Evolutionary conservation across 495 filamentous ascomycete genomes (phyloP).

Genomic region (Elasticomyces elasticus): DNA sequence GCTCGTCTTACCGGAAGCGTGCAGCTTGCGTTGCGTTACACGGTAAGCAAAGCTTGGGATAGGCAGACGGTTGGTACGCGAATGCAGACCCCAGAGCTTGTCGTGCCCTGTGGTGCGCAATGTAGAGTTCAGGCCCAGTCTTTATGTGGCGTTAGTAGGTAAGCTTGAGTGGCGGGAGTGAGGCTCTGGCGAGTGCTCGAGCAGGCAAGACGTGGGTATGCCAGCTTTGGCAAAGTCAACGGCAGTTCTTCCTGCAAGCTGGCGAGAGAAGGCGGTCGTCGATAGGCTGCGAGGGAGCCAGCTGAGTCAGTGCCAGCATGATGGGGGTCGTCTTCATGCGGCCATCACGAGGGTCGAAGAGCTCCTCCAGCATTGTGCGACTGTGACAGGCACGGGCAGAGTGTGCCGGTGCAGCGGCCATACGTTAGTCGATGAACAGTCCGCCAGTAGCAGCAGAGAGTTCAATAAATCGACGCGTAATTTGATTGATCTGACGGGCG

Average conservation of each 20-base stretch:
- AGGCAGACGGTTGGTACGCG: slow-evolving; percentile 1
- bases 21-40: slow-evolving; percentile 13
- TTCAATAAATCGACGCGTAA: neutral
- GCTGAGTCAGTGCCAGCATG: neutral
- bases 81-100: neutral
- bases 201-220: neutral
- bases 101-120: neutral
- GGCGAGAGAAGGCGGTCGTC: neutral
- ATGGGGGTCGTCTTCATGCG: neutral
- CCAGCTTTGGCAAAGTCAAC: neutral
- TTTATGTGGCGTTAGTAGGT: neutral
- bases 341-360: neutral
- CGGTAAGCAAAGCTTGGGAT: slow-evolving; percentile 1
- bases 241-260: neutral
- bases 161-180: neutral
- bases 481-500: neutral
- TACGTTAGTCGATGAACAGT: neutral
- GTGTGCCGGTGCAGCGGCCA: neutral
- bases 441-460: neutral
- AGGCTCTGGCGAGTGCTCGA: neutral
- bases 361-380: neutral
- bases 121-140: neutral
- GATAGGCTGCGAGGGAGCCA: neutral
- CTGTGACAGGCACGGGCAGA: neutral
- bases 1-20: slow-evolving; percentile 2